Conservation (phyloP, 192 early-diverging fungal genomes). For the Podila epigama region DNA sequence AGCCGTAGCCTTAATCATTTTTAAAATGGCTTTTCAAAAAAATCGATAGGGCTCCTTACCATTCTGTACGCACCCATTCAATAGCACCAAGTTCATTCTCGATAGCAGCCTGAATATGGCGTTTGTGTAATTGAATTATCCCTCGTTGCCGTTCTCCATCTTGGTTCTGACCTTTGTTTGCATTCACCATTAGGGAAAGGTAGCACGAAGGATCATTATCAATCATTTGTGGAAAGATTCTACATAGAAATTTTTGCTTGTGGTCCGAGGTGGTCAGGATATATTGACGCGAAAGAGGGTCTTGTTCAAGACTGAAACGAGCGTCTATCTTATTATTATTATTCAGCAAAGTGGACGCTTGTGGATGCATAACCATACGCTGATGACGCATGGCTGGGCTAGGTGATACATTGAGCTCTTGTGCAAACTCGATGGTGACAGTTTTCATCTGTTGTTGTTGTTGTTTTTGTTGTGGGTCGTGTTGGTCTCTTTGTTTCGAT, state of each 20-base stretch:
- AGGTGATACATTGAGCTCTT: neutral
- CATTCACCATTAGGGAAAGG: neutral
- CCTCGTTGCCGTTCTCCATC: neutral
- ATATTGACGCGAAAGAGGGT: constrained; percentile 10
- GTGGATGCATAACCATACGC: no score
- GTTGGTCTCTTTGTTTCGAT: neutral
- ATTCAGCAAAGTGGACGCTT: neutral
- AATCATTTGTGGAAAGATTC: constrained; percentile 18
- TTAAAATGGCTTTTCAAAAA: no score
- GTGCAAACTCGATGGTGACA: neutral
- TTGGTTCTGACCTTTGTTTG: neutral
- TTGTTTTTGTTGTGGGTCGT: constrained; percentile 1
- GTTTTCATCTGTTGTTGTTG: neutral
- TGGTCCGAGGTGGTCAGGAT: neutral
- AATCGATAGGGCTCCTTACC: constrained; percentile 7
- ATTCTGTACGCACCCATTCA: neutral
- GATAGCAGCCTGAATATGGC: constrained; percentile 12
- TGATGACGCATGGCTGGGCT: neutral
- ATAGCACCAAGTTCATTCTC: constrained; percentile 32
- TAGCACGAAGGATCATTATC: constrained; percentile 3
- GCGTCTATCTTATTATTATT: neutral
- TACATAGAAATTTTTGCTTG: constrained; percentile 6
- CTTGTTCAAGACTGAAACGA: neutral
- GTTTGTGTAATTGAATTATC: neutral
- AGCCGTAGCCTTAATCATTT: no score